A percentile compares a stretch with the other conserved stretches of the same genome.
These are phyloP conservation scores for Elaeis guineensis DNA, from an alignment of 176 grass and related monocot species.

Conservation along the genomic window DNA sequence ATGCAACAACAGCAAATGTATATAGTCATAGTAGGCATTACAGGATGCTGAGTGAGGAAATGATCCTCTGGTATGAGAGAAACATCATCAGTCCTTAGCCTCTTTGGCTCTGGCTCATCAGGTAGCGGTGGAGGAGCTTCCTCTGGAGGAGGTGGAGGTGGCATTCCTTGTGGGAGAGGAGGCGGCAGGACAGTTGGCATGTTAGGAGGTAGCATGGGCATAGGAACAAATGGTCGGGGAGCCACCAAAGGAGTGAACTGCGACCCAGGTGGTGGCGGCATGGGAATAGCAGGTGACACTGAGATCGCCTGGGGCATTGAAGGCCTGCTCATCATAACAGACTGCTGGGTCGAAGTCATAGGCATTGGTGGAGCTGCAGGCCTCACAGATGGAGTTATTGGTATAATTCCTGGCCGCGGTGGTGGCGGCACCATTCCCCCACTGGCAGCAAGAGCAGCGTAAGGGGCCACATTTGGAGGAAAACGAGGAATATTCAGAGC, in stretches of 20 bases:
- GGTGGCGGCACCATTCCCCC: slow-evolving; percentile 12
- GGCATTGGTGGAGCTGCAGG: slow-evolving; percentile 41
- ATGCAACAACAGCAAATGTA: background rate
- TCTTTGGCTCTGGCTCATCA: slow-evolving; percentile 95
- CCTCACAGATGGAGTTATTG: slow-evolving; percentile 48
- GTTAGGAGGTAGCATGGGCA: slow-evolving; percentile 44
- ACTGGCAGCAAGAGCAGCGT: slow-evolving; percentile 19
- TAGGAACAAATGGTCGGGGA: slow-evolving; percentile 26
- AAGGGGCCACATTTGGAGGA: slow-evolving; percentile 24
- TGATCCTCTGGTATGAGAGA: slow-evolving; percentile 76
- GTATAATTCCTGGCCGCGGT: slow-evolving; percentile 39
- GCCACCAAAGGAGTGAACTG: slow-evolving; percentile 49
- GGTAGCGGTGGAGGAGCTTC: slow-evolving; percentile 67
- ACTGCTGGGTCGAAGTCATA: slow-evolving; percentile 40
- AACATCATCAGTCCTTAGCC: slow-evolving; percentile 69
- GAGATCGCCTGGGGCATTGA: background rate
- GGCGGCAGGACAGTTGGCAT: slow-evolving; percentile 40
- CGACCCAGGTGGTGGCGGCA: slow-evolving; percentile 60
- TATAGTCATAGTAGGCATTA: slow-evolving; percentile 32
- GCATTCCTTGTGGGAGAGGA: slow-evolving; percentile 51
- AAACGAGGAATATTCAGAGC: slow-evolving; percentile 74
- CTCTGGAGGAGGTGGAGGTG: slow-evolving; percentile 64
- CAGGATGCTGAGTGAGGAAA: slow-evolving; percentile 71
- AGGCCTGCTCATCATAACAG: slow-evolving; percentile 23
- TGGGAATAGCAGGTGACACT: slow-evolving; percentile 25